Percentiles rank a stretch among this genome's conserved stretches.
These are phyloP conservation scores for Aphanomyces invadans DNA, from an alignment of 352 stramenopile species.

Conservation along the genomic window DNA sequence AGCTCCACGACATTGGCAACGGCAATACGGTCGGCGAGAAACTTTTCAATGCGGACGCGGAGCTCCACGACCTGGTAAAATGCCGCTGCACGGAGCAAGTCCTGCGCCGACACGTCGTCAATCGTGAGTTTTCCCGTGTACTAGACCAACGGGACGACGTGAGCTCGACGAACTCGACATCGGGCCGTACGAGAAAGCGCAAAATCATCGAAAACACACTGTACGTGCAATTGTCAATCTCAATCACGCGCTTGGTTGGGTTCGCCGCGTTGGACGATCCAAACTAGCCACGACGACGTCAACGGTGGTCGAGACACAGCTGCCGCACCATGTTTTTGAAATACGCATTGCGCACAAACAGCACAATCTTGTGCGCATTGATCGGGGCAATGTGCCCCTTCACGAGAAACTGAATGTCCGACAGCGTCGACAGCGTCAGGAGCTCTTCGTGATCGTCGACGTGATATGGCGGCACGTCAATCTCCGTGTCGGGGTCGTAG, in stretches of 20 bases:
- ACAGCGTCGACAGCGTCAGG: constrained; percentile 61
- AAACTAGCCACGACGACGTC: constrained; percentile 10
- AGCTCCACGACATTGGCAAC: constrained; percentile 21
- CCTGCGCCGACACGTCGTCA: constrained; percentile 16
- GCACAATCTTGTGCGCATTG: constrained; percentile 26
- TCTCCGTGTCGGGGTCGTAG: constrained; percentile 17
- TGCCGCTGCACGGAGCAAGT: constrained; percentile 21
- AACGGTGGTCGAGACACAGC: neutral
- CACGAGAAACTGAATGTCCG: constrained; percentile 25
- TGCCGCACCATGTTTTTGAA: constrained; percentile 26
- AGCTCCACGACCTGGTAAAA: constrained; percentile 25
- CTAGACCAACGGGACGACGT: constrained; percentile 18
- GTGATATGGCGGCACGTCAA: constrained; percentile 35
- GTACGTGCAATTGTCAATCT: constrained; percentile 28
- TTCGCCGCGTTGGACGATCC: constrained; percentile 12
- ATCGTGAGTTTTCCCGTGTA: constrained; percentile 26
- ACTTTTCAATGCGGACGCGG: constrained; percentile 21
- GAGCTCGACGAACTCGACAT: too few relatives aligned
- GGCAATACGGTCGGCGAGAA: constrained; percentile 21
- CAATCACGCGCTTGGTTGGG: constrained; percentile 34
- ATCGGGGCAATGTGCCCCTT: constrained; percentile 27
- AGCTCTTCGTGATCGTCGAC: constrained; percentile 85
- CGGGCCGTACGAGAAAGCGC: constrained; percentile 25
- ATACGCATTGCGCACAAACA: constrained; percentile 27
- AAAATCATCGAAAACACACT: constrained; percentile 25